phyloP scores from a whole-genome alignment of 768 basidiomycete genomes.

The Tubosaeta brunneosetosa region DNA sequence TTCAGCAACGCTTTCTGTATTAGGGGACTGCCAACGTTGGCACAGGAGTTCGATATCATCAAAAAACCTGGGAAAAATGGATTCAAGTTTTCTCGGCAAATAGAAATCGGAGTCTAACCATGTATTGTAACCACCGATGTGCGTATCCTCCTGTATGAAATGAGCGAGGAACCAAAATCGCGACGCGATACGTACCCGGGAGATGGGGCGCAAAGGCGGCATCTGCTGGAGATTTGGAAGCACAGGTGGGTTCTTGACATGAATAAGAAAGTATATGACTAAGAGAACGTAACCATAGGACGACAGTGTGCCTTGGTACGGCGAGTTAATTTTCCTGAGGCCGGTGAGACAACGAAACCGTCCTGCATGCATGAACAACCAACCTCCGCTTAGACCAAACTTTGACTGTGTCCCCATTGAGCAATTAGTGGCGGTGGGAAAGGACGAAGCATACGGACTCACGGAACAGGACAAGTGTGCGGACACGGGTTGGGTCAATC shows the following conservation, averaged over 20 bases:
- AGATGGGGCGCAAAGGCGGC: conserved; percentile 84
- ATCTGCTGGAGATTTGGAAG: conserved; percentile 95
- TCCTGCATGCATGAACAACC: neutral
- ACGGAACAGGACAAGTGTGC: conserved; percentile 95
- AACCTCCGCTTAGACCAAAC: conserved; percentile 97
- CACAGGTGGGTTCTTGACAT: conserved; percentile 96
- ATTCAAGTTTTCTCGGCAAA: conserved; percentile 10
- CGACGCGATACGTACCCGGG: conserved; percentile 46
- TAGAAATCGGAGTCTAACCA: conserved; percentile 44
- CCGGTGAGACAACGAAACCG: neutral
- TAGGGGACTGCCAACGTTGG: conserved; percentile 91
- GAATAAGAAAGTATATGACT: conserved; percentile 95
- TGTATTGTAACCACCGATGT: conserved; percentile 76
- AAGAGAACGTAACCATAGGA: conserved; percentile 98
- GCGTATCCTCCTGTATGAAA: conserved; percentile 62
- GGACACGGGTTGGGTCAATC: conserved; percentile 89
- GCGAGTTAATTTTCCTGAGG: conserved; percentile 92
- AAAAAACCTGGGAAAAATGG: conserved; percentile 66
- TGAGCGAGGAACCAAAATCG: conserved; percentile 11
- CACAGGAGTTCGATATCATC: conserved; percentile 93
- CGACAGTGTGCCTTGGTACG: conserved; percentile 93
- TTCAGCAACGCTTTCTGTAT: conserved; percentile 89
- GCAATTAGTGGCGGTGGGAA: neutral
- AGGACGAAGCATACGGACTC: conserved; percentile 39
- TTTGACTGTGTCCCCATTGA: conserved; percentile 62